Conservation (phyloP, 2,329 filamentous ascomycete species). For the Taxawa tesnikishii region DNA sequence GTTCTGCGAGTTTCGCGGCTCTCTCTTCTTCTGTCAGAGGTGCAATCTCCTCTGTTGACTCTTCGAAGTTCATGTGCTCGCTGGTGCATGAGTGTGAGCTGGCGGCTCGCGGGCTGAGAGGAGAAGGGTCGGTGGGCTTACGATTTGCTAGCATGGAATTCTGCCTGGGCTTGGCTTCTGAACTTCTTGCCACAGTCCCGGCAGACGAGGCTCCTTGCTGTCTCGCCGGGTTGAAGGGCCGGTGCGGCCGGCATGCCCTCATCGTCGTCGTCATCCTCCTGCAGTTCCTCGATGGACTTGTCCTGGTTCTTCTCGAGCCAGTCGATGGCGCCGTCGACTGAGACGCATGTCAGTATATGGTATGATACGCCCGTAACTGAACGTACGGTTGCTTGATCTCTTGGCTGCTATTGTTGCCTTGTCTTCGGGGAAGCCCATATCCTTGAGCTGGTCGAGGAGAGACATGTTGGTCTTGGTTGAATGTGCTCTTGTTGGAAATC, state of each 20-base stretch:
- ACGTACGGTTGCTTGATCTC: conserved; percentile 65
- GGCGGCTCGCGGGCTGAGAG: neutral
- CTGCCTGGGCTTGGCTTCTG: conserved; percentile 65
- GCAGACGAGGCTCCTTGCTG: conserved; percentile 74
- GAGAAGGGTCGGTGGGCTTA: conserved; percentile 25
- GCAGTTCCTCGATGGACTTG: conserved; percentile 71
- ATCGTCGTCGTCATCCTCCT: conserved; percentile 28
- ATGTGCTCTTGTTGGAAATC: neutral
- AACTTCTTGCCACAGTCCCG: conserved; percentile 93
- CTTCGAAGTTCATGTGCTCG: conserved; percentile 79
- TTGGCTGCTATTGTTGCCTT: conserved; percentile 75
- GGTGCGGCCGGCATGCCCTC: conserved; percentile 36
- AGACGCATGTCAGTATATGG: conserved; percentile 7
- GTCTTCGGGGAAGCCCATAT: conserved; percentile 71
- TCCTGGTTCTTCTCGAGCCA: conserved; percentile 92
- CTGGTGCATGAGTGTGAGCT: conserved; percentile 32
- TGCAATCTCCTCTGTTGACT: conserved; percentile 85
- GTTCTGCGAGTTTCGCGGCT: conserved; percentile 61
- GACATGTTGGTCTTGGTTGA: conserved; percentile 22
- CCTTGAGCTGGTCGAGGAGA: conserved; percentile 49
- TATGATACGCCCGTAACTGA: conserved; percentile 2
- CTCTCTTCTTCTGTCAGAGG: conserved; percentile 89
- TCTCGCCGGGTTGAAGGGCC: conserved; percentile 56
- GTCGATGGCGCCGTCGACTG: conserved; percentile 80
- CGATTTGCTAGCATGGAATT: conserved; percentile 85